Conservation (phyloP, 2,329 filamentous ascomycete species). For the Scedosporium dehoogii region DNA sequence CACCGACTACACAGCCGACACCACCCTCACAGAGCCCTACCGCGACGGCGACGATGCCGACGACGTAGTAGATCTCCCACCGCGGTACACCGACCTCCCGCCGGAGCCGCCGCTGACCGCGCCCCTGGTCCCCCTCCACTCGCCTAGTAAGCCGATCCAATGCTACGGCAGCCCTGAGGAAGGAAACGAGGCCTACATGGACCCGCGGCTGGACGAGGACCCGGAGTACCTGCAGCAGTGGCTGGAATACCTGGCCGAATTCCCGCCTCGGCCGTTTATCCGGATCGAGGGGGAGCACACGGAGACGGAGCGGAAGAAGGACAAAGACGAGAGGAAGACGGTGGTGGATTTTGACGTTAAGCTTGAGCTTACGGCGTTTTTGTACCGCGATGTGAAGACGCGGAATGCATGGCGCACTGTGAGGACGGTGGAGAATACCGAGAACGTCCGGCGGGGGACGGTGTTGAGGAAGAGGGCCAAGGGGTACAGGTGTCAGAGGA, state of each 20-base stretch:
- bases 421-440: conserved; percentile 44
- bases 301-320: conserved; percentile 31
- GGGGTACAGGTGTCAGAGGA: conserved; percentile 22
- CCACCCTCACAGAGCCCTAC: conserved; percentile 13
- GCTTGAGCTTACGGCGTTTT: conserved; percentile 48
- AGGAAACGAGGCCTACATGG: conserved; percentile 32
- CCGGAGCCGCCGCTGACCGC: conserved; percentile 11
- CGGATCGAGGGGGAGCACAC: conserved; percentile 43
- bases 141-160: conserved; percentile 14
- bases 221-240: conserved; percentile 31
- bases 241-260: conserved; percentile 30
- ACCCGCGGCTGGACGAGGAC: conserved; percentile 34
- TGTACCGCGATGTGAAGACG: conserved; percentile 35
- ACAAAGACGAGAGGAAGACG: conserved; percentile 33
- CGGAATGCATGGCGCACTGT: conserved; percentile 32
- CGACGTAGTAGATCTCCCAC: conserved; percentile 26
- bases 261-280: conserved; percentile 44
- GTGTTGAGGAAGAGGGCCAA: conserved; percentile 42
- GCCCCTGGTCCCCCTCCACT: conserved; percentile 15
- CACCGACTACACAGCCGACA: conserved; percentile 1
- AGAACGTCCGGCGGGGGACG: conserved; percentile 56
- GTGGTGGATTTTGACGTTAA: conserved; percentile 50
- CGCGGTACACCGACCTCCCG: conserved; percentile 32
- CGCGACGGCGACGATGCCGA: conserved; percentile 17
- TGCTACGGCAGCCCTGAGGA: conserved; percentile 5